Conservation (phyloP, 106 monocot genomes). For the Acanthochlamys bracteata region DNA sequence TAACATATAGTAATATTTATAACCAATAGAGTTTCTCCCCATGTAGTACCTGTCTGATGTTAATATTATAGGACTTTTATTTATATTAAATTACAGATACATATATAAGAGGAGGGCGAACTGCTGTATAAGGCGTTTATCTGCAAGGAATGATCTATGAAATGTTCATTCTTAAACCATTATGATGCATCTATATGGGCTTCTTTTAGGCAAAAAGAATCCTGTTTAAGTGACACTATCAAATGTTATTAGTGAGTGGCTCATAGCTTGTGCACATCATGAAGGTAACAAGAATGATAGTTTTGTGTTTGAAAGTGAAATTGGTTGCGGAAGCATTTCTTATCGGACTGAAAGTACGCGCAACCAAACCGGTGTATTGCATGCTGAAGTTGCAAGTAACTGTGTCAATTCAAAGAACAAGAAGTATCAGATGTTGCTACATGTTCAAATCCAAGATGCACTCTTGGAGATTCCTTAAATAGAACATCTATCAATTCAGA, state of each 20-base stretch:
- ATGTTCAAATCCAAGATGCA: constrained; percentile 28
- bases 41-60: too few species aligned
- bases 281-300: constrained; percentile 16
- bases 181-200: constrained; percentile 68
- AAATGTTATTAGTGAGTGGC: constrained; percentile 20
- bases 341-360: constrained; percentile 8
- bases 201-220: constrained; percentile 21
- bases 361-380: constrained; percentile 7
- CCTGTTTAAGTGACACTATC: constrained; percentile 13
- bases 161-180: constrained; percentile 60
- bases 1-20: too few species aligned
- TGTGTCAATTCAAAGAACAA: neutral
- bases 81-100: constrained; percentile 39
- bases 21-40: too few species aligned
- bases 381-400: constrained; percentile 15
- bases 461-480: constrained; percentile 49
- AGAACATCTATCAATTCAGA: constrained; percentile 14
- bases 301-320: constrained; percentile 4
- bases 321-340: neutral
- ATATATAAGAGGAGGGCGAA: constrained; percentile 90
- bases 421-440: neutral
- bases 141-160: constrained; percentile 67
- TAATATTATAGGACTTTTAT: neutral
- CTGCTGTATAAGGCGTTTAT: constrained; percentile 86
- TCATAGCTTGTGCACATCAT: constrained; percentile 8